Base-by-base conservation (phyloP, 2,329 filamentous ascomycete species). In the Fusarium gaditjirri region DNA sequence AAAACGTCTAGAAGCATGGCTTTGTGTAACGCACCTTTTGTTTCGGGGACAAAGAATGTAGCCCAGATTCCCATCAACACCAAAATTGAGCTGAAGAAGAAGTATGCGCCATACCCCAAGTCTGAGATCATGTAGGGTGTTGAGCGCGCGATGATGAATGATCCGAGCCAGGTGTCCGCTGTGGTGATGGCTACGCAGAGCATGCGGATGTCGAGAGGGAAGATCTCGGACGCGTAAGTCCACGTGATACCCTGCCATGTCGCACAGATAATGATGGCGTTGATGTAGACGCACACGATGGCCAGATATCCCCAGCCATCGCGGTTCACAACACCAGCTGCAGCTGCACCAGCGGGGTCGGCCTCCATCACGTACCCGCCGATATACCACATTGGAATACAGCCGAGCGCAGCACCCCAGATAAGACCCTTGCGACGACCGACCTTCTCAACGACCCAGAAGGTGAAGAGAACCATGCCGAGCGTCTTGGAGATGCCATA, bases 21-120 rank as follows among this genome's bases (percentile, higher is more conserved):
- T 16, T 7, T 27, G 11, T 29, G 21, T 13, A 29, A 63, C 71
- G 39, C 56, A 75, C 85, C 85, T 76, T 86, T 87, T 6, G 86
- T 88, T 72, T 88, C 86, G 3, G 86, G 86, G 0, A 88, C 80
- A 52, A 85, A 85, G 78, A 86, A 86, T 60, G 82, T 83, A 6
- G 85, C 81, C 77, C 84, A 88, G 46, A 86, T 74, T 14, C 84
- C 81, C 70, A 85, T 83, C 33, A 80, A 68, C 21, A 86, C 79
- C 53, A 86, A 60, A 33, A 86, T 79, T 0, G 81, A 78, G 7
- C 83, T 86, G 69, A 88, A 88, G 78, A 88, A 84, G 62, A 88
- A 85, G 75, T 86, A 88, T 1, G 86, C 85, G 12, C 86, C 86
- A 68, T 86, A 88, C 2, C 81, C 80, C 2, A 84, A 76, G 8